Base-by-base conservation (phyloP, 1,284 basidiomycete genomes). In the Kalmanozyma brasiliensis region DNA sequence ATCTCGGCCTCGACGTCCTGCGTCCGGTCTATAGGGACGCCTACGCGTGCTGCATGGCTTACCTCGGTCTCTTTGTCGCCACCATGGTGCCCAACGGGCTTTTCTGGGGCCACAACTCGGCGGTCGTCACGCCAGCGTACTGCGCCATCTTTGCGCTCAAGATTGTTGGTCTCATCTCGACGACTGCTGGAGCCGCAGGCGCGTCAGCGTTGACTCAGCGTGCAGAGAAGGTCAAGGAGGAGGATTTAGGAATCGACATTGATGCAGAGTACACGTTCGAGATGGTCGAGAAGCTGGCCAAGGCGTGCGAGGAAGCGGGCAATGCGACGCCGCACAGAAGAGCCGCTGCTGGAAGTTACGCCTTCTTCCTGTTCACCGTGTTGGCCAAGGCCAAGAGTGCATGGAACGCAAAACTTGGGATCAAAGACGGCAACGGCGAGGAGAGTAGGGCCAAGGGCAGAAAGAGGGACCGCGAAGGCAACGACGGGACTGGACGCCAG, bases 81-180 rank as follows among this genome's bases (percentile, higher is more conserved):
- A 70, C 55, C 29, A 59, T 74, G 53, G 62, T 58, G 14, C 66
- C 72, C 29, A 60, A 63, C 26, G 60, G 58, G 1, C 43, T 76
- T 19, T 57, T 59, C n/a, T 72, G 53, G 52, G 59, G 62, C 10
- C 66, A 71, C 49, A 76, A 76, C 29, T 62, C 58, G 6, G 59
- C 67, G 23, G 62, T 74, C 30, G 74, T 76, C 43, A 76, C 74
- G 0, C 73, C 69, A 0, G 68, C 56, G 0, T 76, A 76, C 48
- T 70, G 68, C 32, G 64, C 61, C 36, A 70, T 76, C 16, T 72
- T 76, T 43, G 71, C 72, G n/a, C 57, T 76, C 16, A 55, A 55
- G 11, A 68, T 74, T 26, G 64, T 58, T 5, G 66, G 55, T 3
- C 47, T 74, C 14, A 68, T 63, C 35, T 48, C 52, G 1, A 63